These are phyloP conservation scores for Gymnopilus dilepis DNA, from an alignment of 768 basidiomycete genomes.

Conservation along the genomic window DNA sequence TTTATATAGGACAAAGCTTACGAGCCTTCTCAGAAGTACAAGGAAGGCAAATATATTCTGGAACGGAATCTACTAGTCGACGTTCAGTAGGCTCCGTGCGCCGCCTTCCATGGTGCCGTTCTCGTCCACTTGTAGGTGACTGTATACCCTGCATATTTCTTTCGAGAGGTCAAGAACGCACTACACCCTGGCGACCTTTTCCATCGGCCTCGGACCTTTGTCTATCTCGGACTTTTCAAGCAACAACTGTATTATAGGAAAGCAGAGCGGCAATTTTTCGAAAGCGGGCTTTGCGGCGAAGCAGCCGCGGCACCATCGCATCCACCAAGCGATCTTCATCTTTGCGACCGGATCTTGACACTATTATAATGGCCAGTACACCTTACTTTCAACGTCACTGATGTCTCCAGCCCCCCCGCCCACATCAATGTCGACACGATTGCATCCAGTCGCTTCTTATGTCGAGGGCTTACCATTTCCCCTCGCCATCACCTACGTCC, in stretches of 20 bases:
- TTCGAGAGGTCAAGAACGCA: constrained; percentile 16
- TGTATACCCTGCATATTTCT: constrained; percentile 21
- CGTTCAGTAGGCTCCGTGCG: constrained; percentile 60
- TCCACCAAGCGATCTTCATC: neutral
- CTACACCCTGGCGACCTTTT: constrained; percentile 25
- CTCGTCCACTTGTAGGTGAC: constrained; percentile 15
- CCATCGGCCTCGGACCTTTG: constrained; percentile 21
- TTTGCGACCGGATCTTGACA: neutral
- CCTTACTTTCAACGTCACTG: constrained; percentile 19
- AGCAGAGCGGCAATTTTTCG: constrained; percentile 8
- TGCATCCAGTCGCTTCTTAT: constrained; percentile 1
- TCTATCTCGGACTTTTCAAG: constrained; percentile 33
- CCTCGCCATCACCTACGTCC: neutral
- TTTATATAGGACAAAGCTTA: constrained; percentile 82
- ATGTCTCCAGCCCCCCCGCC: constrained; percentile 16
- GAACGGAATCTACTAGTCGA: constrained; percentile 90
- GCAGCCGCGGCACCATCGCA: neutral
- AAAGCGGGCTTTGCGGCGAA: constrained; percentile 1
- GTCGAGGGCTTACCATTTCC: neutral
- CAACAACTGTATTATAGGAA: constrained; percentile 21
- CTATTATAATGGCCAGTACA: constrained; percentile 27
- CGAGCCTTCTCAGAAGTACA: constrained; percentile 92
- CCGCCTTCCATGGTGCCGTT: constrained; percentile 12
- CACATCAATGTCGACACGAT: neutral
- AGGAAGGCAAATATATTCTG: constrained; percentile 98